Evolutionary conservation across 768 basidiomycete species (phyloP).

Genomic region (Cubamyces sp.): DNA sequence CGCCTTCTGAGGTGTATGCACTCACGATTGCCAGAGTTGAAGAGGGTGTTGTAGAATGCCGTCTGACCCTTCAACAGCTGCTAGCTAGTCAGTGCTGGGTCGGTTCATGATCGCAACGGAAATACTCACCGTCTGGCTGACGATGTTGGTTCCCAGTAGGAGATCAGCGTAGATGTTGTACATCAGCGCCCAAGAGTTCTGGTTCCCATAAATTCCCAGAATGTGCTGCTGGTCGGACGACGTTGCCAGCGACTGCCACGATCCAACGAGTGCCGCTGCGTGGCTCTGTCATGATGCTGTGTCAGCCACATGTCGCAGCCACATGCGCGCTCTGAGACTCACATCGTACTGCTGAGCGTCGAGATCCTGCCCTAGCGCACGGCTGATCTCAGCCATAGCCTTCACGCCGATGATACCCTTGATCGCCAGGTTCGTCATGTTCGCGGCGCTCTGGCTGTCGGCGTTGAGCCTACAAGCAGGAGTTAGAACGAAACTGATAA

Average conservation of each 20-base stretch:
- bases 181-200: conserved; percentile 21
- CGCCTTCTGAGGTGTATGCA: too few species aligned
- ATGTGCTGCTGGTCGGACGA: conserved; percentile 13
- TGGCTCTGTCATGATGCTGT: conserved; percentile 9
- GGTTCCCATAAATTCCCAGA: conserved; percentile 12
- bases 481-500: too few species aligned
- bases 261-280: conserved; percentile 8
- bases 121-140: conserved; percentile 10
- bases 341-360: conserved; percentile 26
- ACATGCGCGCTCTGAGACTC: background rate
- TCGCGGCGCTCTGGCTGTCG: conserved; percentile 19
- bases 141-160: conserved; percentile 15
- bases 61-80: conserved; percentile 18
- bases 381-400: conserved; percentile 29
- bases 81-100: background rate
- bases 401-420: conserved; percentile 33
- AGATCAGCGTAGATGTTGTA: conserved; percentile 26
- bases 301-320: background rate
- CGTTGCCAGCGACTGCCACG: conserved; percentile 18
- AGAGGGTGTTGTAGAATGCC: conserved; percentile 2
- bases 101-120: background rate
- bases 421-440: conserved; percentile 30
- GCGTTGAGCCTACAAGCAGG: conserved; percentile 8
- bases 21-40: background rate
- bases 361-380: conserved; percentile 11